These are phyloP conservation scores for Scutellaria baicalensis DNA, from an alignment of 257 asterid species.

Conservation along the genomic window DNA sequence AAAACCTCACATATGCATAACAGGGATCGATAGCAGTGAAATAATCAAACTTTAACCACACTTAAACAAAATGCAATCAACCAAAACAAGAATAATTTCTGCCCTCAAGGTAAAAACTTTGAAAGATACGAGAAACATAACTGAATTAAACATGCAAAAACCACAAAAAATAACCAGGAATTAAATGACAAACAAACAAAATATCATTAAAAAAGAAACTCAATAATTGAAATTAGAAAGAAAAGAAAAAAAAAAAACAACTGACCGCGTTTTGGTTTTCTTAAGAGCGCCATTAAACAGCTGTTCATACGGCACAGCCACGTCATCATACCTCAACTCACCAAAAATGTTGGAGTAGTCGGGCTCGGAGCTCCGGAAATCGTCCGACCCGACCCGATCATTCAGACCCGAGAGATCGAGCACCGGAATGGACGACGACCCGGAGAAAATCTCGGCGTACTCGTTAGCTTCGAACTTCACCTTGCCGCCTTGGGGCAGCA, in stretches of 20 bases:
- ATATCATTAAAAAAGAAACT: neutral
- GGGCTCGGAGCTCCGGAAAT: constrained; percentile 36
- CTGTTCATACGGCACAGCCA: constrained; percentile 45
- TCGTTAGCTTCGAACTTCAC: constrained; percentile 44
- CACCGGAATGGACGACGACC: constrained; percentile 71
- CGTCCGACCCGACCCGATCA: constrained; percentile 29
- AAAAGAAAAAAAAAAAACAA: neutral
- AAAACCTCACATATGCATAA: neutral
- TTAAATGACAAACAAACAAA: neutral
- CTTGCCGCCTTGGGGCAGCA: constrained; percentile 22
- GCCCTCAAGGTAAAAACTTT: neutral
- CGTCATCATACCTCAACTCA: constrained; percentile 43
- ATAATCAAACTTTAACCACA: neutral
- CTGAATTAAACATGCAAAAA: neutral
- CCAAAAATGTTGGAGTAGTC: constrained; percentile 78
- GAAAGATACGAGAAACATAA: neutral
- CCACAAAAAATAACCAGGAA: neutral
- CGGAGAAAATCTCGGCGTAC: constrained; percentile 70
- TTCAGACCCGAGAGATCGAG: constrained; percentile 61
- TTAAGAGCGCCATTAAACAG: constrained; percentile 30
- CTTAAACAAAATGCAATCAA: neutral
- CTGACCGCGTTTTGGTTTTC: constrained; percentile 35
- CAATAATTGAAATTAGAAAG: neutral
- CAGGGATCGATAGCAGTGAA: neutral
- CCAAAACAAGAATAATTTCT: neutral